These are phyloP conservation scores for Pythium folliculosum DNA, from an alignment of 352 stramenopile species.

Conservation along the genomic window DNA sequence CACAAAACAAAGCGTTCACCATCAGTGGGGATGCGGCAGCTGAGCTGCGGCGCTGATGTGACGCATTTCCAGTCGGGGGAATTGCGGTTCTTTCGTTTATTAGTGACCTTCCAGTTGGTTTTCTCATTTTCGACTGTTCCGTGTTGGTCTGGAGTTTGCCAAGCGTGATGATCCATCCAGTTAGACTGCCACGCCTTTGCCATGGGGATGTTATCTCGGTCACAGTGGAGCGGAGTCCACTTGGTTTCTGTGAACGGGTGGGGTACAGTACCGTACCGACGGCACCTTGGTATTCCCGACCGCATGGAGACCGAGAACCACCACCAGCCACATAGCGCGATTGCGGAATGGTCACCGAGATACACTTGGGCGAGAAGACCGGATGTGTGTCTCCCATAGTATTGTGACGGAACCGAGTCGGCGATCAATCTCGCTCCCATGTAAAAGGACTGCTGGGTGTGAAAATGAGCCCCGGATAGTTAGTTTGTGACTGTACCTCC, in stretches of 20 bases:
- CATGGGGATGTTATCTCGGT: neutral
- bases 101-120: slow-evolving; percentile 9
- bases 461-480: neutral
- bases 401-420: neutral
- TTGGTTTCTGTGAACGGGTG: slow-evolving; percentile 17
- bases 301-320: slow-evolving; percentile 8
- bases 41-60: too few relatives aligned
- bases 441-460: neutral
- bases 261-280: neutral
- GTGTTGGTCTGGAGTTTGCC: neutral
- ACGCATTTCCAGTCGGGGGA: neutral
- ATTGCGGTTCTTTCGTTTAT: neutral
- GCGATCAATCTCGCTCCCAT: neutral
- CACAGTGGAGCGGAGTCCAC: neutral
- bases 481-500: neutral
- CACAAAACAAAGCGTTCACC: neutral
- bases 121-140: neutral
- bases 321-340: neutral
- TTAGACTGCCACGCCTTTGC: neutral
- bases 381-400: neutral
- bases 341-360: neutral
- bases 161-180: too few relatives aligned
- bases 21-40: too few relatives aligned
- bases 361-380: neutral
- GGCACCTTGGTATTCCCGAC: neutral